These are phyloP conservation scores for Anthoceros angustus DNA, from an alignment of 225 moss, liverwort and hornwort species.

Conservation along the genomic window DNA sequence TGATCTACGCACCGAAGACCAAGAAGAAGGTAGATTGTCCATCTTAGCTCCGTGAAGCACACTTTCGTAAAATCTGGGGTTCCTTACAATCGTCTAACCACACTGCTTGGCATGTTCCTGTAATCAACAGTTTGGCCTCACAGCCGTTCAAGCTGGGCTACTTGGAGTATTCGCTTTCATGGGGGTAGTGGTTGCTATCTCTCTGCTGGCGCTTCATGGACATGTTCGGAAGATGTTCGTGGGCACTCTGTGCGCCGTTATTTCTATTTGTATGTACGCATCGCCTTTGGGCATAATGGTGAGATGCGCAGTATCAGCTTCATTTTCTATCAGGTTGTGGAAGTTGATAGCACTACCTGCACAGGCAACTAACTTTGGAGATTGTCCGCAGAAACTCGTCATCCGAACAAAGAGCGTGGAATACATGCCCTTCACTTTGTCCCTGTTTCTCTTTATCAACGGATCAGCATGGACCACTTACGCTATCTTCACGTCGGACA, in stretches of 20 bases:
- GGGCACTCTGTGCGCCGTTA: slow-evolving; percentile 9
- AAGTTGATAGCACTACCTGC: background rate
- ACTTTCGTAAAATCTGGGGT: background rate
- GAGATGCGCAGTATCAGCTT: background rate
- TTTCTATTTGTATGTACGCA: slow-evolving; percentile 15
- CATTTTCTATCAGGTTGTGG: background rate
- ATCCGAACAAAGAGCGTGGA: slow-evolving; percentile 12
- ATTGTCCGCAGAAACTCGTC: slow-evolving; percentile 13
- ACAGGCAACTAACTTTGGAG: background rate
- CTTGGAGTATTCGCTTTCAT: slow-evolving; percentile 6
- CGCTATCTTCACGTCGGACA: slow-evolving; percentile 10
- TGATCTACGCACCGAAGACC: slow-evolving; percentile 9
- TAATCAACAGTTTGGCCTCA: background rate
- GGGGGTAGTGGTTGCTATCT: slow-evolving; percentile 2
- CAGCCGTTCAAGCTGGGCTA: slow-evolving; percentile 1
- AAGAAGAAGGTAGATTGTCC: slow-evolving; percentile 3
- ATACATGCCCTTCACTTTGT: slow-evolving; percentile 16
- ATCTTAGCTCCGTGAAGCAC: background rate
- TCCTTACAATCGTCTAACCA: slow-evolving; percentile 2
- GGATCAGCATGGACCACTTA: slow-evolving; percentile 9
- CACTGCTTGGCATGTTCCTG: background rate
- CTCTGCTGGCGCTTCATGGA: background rate
- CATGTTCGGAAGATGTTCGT: slow-evolving; percentile 6
- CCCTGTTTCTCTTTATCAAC: slow-evolving; percentile 9
- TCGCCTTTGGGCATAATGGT: slow-evolving; percentile 15